Percentiles rank a stretch among this genome's conserved stretches.
Conservation (phyloP, 108 stramenopile genomes). For the Aurantiochytrium sp. region DNA sequence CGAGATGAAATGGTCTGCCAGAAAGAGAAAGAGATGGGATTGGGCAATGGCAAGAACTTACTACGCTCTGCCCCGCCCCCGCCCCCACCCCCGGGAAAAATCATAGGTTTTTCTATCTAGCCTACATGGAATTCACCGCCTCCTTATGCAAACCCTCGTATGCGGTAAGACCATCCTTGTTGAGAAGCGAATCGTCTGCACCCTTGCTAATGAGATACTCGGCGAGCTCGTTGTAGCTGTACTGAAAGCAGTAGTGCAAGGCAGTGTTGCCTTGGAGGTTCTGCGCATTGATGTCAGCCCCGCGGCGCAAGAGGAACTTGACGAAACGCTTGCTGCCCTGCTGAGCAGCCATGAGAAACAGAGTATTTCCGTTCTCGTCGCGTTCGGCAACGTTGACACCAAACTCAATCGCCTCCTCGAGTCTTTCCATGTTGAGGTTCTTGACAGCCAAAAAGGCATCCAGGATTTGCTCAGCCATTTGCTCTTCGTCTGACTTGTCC, state of each 20-base stretch:
- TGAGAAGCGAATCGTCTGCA: conserved; percentile 44
- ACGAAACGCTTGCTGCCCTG: conserved; percentile 48
- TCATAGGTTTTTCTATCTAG: no score
- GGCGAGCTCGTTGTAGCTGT: conserved; percentile 29
- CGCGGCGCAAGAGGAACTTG: conserved; percentile 49
- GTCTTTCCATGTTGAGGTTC: not conserved
- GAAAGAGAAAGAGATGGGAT: no score
- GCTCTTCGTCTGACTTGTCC: not conserved
- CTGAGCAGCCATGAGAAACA: conserved; percentile 44
- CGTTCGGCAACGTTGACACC: conserved; percentile 22
- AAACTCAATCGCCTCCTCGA: not conserved
- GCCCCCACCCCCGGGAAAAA: no score
- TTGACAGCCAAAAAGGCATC: not conserved
- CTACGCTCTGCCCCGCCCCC: no score
- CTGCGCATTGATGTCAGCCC: conserved; percentile 55
- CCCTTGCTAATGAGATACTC: conserved; percentile 50
- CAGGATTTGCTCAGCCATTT: not conserved
- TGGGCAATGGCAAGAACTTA: no score
- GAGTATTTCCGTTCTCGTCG: conserved; percentile 54
- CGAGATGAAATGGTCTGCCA: no score
- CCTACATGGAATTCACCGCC: not conserved
- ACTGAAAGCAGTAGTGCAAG: conserved; percentile 52
- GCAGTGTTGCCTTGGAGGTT: conserved; percentile 50
- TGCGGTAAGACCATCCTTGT: conserved; percentile 43
- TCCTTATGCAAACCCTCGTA: conserved; percentile 36